A percentile compares a stretch with the other conserved stretches of the same genome.
Conservation (phyloP, 768 basidiomycete species). For the Punctularia strigosozonata region DNA sequence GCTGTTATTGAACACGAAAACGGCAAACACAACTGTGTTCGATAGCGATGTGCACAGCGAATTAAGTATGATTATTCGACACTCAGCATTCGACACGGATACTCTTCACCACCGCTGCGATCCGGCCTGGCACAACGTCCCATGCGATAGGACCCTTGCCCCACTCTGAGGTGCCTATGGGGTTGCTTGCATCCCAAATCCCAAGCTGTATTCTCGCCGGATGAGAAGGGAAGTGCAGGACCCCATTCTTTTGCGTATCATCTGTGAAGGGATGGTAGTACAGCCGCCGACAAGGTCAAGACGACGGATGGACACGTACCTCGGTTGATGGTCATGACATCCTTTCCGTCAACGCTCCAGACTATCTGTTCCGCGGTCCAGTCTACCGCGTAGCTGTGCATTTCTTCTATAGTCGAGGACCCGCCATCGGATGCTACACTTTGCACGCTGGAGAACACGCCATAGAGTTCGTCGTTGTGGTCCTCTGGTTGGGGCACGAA, state of each 20-base stretch:
- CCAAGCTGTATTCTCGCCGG: slow-evolving; percentile 27
- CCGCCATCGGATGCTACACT: slow-evolving; percentile 8
- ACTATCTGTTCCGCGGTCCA: slow-evolving; percentile 25
- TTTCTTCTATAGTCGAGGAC: not conserved
- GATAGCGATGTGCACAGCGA: too few species aligned
- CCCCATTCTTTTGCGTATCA: slow-evolving; percentile 21
- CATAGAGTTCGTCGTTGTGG: slow-evolving; percentile 19
- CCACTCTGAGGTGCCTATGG: slow-evolving; percentile 29
- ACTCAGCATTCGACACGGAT: slow-evolving; percentile 28
- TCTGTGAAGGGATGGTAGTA: slow-evolving; percentile 8
- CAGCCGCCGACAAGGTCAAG: not conserved
- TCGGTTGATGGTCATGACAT: slow-evolving; percentile 19
- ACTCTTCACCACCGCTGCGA: slow-evolving; percentile 23
- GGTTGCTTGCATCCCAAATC: slow-evolving; percentile 34
- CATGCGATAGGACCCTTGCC: slow-evolving; percentile 31
- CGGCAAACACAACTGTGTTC: too few species aligned
- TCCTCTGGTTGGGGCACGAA: slow-evolving; percentile 22
- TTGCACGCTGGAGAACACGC: slow-evolving; percentile 24
- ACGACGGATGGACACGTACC: slow-evolving; percentile 8
- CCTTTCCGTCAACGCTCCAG: slow-evolving; percentile 27
- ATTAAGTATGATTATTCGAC: too few species aligned
- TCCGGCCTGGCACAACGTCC: slow-evolving; percentile 17
- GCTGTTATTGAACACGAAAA: too few species aligned
- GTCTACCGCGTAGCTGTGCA: slow-evolving; percentile 27
- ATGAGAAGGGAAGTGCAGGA: slow-evolving; percentile 24